These are phyloP conservation scores for Auricularia cornea DNA, from an alignment of 768 basidiomycete species.

Conservation along the genomic window DNA sequence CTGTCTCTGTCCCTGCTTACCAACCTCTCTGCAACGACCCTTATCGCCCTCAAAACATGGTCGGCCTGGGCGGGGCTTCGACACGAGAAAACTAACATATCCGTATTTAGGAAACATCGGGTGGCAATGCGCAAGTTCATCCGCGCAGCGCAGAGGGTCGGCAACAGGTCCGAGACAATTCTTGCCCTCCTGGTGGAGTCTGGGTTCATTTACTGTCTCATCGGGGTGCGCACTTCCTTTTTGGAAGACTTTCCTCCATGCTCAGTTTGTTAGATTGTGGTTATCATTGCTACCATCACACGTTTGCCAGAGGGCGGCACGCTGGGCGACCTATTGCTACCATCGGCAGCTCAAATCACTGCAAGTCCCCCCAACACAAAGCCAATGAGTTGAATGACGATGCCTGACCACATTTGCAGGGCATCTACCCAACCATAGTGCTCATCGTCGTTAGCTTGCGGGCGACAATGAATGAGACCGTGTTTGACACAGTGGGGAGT, in stretches of 20 bases:
- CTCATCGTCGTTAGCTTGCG: neutral
- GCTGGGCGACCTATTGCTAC: neutral
- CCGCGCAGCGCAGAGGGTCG: neutral
- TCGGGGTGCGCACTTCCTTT: neutral
- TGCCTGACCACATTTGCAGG: neutral
- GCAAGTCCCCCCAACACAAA: neutral
- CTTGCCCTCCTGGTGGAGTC: neutral
- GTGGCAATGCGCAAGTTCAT: neutral
- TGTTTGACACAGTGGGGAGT: neutral
- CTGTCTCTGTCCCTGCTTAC: neutral
- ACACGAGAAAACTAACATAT: too few species aligned
- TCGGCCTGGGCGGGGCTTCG: too few species aligned
- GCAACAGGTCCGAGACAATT: neutral
- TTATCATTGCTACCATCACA: neutral
- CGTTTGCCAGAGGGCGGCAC: neutral
- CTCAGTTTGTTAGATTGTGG: neutral
- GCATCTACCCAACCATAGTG: neutral
- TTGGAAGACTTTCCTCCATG: neutral
- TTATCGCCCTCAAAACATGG: neutral
- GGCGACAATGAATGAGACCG: neutral
- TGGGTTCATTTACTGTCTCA: neutral
- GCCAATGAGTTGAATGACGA: too few species aligned
- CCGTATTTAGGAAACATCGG: neutral
- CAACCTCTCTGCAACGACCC: neutral
- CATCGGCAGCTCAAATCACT: neutral